Evolutionary conservation across 2,329 filamentous ascomycete species (phyloP), one percentile per base, ranked within the genome.

Genomic region (Penicillium frequentans): DNA sequence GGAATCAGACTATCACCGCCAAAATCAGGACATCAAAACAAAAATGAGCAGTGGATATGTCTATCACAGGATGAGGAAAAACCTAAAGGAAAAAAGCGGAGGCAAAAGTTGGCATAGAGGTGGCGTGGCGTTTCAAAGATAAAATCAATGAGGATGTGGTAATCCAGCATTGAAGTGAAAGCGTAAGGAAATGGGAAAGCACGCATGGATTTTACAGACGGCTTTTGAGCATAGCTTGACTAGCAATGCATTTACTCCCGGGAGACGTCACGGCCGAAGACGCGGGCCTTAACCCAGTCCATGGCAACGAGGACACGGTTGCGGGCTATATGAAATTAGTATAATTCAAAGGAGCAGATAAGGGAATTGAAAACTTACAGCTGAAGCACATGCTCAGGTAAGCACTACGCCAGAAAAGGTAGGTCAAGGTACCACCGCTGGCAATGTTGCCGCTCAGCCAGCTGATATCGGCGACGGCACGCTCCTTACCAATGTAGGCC

Each of bases 301-400:
- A 96, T 82, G 64, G 91, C 81, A 68, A 99, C 95, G 51, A 99
- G 85, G 68, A 98, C 86, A 74, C 95, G 89, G 82, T 99, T 99
- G 69, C 95, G 91, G 61, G 91, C 91, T 96, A 63, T 42, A 37
- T 44, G 52, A 35, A 43, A 33, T 39, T 47, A 50, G 52, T 58
- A 26, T 13, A 13, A 5, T 24, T 47, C 21, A 24, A 26, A 11
- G 2, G 7, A 13, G 9, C 26, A 26, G 8, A 26, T 8, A 9
- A 26, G 26, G 26, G 26, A 8, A 8, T 2, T 0, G 7, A 8
- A 8, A 66, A 90, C 91, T 87, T 85, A 95, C 91, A 93, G 87
- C 93, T 98, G 78, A 99, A 99, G 86, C 93, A 97, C 95, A 99
- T 99, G 84, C 91, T 97, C 76, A 99, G 82, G 78, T 99, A 99